These are phyloP conservation scores for Trematosphaeria pertusa DNA, from an alignment of 2,329 filamentous ascomycete species.

Conservation along the genomic window DNA sequence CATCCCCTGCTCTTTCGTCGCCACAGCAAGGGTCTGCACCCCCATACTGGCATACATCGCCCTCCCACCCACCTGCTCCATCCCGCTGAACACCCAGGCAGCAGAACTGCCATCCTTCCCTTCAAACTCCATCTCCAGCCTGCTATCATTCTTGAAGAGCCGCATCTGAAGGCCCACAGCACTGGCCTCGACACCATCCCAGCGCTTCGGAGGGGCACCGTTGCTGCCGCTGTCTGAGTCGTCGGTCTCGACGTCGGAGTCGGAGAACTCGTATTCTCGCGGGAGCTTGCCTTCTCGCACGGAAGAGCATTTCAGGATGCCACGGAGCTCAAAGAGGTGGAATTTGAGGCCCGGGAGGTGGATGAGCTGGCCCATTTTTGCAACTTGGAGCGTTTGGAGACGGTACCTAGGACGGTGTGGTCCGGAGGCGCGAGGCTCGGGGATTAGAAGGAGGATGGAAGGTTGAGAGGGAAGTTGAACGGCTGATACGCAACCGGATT, in stretches of 20 bases:
- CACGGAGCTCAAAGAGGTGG: conserved; percentile 12
- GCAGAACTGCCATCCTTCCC: conserved; percentile 3
- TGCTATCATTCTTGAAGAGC: conserved; percentile 10
- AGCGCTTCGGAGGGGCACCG: too few relatives aligned
- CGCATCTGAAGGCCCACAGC: conserved; percentile 5
- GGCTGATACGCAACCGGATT: too few relatives aligned
- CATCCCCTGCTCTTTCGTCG: background rate
- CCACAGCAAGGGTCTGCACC: background rate
- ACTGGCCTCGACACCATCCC: too few relatives aligned
- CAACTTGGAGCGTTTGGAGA: too few relatives aligned
- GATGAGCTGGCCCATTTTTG: conserved; percentile 7
- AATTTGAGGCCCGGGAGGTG: conserved; percentile 7
- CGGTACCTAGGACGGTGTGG: too few relatives aligned
- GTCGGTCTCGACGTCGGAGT: conserved; percentile 7
- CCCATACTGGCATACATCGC: background rate
- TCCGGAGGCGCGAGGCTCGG: too few relatives aligned
- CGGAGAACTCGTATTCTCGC: conserved; percentile 4
- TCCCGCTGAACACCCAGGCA: conserved; percentile 11
- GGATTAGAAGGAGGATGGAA: too few relatives aligned
- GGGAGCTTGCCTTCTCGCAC: background rate
- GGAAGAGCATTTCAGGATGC: conserved; percentile 10
- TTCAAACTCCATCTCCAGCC: conserved; percentile 9
- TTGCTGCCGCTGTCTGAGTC: too few relatives aligned
- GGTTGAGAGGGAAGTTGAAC: too few relatives aligned
- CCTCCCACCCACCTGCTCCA: background rate